Percentiles rank a stretch among this genome's conserved stretches.
Evolutionary conservation across 1,284 basidiomycete genomes (phyloP).

Genomic region (Coniferiporia sulphurascens): DNA sequence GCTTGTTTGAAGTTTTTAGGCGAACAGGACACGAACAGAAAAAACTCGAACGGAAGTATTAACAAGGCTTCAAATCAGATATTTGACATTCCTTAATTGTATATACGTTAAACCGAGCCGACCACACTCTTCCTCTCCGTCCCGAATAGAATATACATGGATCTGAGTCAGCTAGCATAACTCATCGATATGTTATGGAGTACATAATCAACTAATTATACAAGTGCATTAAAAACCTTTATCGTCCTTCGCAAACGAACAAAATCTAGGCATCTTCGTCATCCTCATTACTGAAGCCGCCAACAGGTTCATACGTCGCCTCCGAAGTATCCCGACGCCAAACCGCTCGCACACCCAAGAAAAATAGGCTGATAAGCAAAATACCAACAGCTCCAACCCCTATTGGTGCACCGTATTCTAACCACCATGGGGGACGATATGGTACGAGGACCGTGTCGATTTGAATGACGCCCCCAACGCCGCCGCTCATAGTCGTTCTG

Average conservation of each 20-base stretch:
- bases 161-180: neutral
- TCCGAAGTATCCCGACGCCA: conserved; percentile 72
- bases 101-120: too few species aligned
- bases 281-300: conserved; percentile 66
- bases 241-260: neutral
- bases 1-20: too few species aligned
- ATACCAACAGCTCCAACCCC: conserved; percentile 54
- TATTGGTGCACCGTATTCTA: conserved; percentile 60
- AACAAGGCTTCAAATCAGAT: too few species aligned
- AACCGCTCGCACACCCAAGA: conserved; percentile 57
- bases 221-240: neutral
- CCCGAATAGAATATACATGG: neutral
- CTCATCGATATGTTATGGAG: neutral
- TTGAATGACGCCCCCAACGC: conserved; percentile 81
- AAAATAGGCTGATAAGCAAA: conserved; percentile 60
- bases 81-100: too few species aligned
- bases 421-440: conserved; percentile 82
- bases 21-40: too few species aligned
- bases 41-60: too few species aligned
- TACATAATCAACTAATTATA: conserved; percentile 1
- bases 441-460: conserved; percentile 83
- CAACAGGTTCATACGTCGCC: conserved; percentile 80
- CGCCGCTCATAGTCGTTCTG: conserved; percentile 64
- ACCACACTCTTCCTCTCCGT: neutral
- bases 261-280: conserved; percentile 26